phyloP scores from a whole-genome alignment of 306 rosid genomes.

The Rosa multiflora region DNA sequence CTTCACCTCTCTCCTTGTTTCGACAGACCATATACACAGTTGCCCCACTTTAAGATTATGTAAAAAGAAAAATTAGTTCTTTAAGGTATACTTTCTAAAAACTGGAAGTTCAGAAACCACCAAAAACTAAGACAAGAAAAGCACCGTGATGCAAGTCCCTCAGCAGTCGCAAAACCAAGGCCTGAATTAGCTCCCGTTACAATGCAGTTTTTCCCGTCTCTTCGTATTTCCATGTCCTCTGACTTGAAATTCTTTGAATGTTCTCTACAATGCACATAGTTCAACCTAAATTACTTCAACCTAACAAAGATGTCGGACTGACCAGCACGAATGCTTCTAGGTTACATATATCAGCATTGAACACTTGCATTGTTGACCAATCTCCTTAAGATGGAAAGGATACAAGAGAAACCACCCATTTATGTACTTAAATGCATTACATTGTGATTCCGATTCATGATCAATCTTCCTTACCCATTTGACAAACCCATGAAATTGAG shows the following conservation, averaged over 20 bases:
- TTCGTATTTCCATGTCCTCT: conserved; percentile 56
- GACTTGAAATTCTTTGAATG: conserved; percentile 74
- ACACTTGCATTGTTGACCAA: not conserved
- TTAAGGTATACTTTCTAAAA: not conserved
- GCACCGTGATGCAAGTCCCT: conserved; percentile 87
- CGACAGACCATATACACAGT: conserved; percentile 83
- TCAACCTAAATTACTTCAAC: conserved; percentile 13
- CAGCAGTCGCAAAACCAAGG: conserved; percentile 80
- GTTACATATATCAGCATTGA: not conserved
- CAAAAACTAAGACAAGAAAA: conserved; percentile 23
- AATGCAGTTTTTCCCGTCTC: conserved; percentile 78
- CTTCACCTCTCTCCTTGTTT: conserved; percentile 85
- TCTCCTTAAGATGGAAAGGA: not conserved
- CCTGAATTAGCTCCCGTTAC: conserved; percentile 99
- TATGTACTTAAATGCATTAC: not conserved
- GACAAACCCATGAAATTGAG: not conserved
- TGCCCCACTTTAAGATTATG: conserved; percentile 61
- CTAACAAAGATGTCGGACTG: not conserved
- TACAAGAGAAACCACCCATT: not conserved
- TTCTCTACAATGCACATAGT: conserved; percentile 40
- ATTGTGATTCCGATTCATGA: not conserved
- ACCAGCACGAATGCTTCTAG: not conserved
- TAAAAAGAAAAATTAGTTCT: not conserved
- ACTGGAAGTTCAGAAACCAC: not conserved
- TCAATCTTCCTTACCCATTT: not conserved